Evolutionary conservation across 768 basidiomycete species (phyloP), one percentile per base, ranked within the genome.

Genomic region (Kwoniella sp.): DNA sequence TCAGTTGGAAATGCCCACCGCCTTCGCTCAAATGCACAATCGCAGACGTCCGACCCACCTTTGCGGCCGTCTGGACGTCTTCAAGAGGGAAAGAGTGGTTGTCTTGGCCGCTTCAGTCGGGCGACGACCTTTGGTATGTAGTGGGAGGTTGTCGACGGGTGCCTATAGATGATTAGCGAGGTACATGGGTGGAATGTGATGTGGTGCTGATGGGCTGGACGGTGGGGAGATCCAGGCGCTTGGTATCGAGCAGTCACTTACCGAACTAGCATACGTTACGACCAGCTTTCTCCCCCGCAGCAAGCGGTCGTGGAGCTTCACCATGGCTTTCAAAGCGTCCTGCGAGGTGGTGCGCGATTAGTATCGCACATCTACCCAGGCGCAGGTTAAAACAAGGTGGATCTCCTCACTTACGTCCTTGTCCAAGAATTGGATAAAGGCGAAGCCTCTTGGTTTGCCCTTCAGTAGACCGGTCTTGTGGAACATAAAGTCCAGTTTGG

Each of bases 401-500:
- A 20, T 14, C 8, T 32, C 9, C 20, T 19, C 45, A 84, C 88
- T 79, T 76, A 98, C 93, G 76, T 84, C 82, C 76, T 84, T 79
- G 37, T 80, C 80, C 26, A 79, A 79, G 65, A 84, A 96, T 76
- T 96, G 89, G 28, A 99, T 76, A 62, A 98, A 99, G 0, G 91
- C 92, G 73, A 93, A 98, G 5, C 95, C 93, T 11, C 92, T 79
- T 0, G 95, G 92, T 71, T 88, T 95, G 15, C 95, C 95, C 70
- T 85, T 91, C 66, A 84, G 75, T 11, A 83, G 80, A 0, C 93
- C 95, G 0, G 86, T 78, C 75, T 93, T 96, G 79, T 99, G 92
- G 69, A 96, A 96, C 57, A 96, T 80, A 73, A 84, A 96, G 74
- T 99, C 95, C 45, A 96, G 81, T 61, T 90, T 89, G 19, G 89